A percentile compares a stretch with the other conserved stretches of the same genome.
phyloP scores from a whole-genome alignment of 176 grass and related monocot species.

The Pontederia paniculata region DNA sequence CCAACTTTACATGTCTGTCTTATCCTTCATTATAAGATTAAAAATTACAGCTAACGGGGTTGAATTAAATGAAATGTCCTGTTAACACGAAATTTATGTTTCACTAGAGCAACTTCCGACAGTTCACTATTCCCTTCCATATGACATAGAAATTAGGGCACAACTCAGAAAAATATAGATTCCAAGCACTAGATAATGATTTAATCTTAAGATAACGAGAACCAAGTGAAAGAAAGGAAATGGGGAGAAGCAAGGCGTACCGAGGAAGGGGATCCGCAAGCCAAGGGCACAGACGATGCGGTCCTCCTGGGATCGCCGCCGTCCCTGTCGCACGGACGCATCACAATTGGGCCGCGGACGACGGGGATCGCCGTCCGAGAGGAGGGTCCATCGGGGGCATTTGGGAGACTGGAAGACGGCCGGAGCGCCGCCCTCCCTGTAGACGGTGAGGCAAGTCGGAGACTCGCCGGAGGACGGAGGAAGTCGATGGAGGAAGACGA shows the following conservation, averaged over 20 bases:
- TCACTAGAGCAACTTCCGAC: too few species aligned
- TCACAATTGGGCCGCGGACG: conserved; percentile 38
- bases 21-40: too few species aligned
- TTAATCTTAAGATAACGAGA: not conserved
- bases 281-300: conserved; percentile 60
- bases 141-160: too few species aligned
- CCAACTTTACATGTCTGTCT: too few species aligned
- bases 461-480: conserved; percentile 38
- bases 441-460: conserved; percentile 53
- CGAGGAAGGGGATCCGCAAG: conserved; percentile 80
- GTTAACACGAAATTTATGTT: too few species aligned
- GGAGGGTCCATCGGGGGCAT: conserved; percentile 75
- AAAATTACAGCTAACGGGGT: too few species aligned
- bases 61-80: too few species aligned
- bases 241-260: conserved; percentile 8
- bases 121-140: too few species aligned
- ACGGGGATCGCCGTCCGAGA: conserved; percentile 13
- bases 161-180: not conserved
- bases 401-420: conserved; percentile 78
- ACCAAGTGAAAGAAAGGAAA: not conserved
- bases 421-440: conserved; percentile 73
- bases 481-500: not conserved
- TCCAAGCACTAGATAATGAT: not conserved
- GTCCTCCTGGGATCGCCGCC: conserved; percentile 76
- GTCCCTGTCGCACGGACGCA: conserved; percentile 39